A percentile compares a stretch with the other conserved stretches of the same genome.
These are phyloP conservation scores for Phymatotrichopsis omnivora DNA, from an alignment of 2,329 filamentous ascomycete species.

Conservation along the genomic window DNA sequence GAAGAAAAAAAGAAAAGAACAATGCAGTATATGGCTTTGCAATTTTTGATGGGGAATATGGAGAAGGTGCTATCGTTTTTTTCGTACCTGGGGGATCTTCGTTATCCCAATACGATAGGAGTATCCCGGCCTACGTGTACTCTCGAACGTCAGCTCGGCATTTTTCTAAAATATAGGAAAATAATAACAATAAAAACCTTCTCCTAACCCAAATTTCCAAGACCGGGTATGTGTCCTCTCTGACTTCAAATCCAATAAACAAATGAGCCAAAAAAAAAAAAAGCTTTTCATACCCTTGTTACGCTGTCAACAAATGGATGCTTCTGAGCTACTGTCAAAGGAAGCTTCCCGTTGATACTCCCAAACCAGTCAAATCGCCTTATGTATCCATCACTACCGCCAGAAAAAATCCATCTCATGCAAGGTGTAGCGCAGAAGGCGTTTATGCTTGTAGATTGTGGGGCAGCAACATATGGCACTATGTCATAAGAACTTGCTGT, in stretches of 20 bases:
- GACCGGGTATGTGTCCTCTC: not conserved
- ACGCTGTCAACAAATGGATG: conserved; percentile 98
- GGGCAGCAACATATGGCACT: conserved; percentile 90
- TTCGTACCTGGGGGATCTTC: conserved; percentile 58
- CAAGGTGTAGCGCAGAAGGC: conserved; percentile 85
- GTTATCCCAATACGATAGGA: conserved; percentile 98
- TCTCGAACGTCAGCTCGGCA: too few species aligned
- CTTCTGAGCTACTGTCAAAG: conserved; percentile 85
- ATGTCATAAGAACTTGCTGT: conserved; percentile 82
- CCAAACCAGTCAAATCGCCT: conserved; percentile 93
- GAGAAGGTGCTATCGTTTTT: too few species aligned
- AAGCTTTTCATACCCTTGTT: conserved; percentile 51
- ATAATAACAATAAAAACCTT: too few species aligned
- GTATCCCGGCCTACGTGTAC: conserved; percentile 77
- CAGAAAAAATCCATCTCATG: conserved; percentile 88
- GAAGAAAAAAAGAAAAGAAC: too few species aligned
- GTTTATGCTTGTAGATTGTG: conserved; percentile 92
- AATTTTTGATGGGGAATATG: too few species aligned
- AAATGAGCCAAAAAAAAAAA: too few species aligned
- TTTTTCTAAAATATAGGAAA: too few species aligned
- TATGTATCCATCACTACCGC: conserved; percentile 89
- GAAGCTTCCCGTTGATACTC: conserved; percentile 87
- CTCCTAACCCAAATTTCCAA: not conserved
- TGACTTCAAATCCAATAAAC: not conserved
- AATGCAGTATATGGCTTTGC: too few species aligned